Evolutionary conservation across 108 stramenopile genomes (phyloP).

Genomic region (Fragilariopsis cylindrus): DNA sequence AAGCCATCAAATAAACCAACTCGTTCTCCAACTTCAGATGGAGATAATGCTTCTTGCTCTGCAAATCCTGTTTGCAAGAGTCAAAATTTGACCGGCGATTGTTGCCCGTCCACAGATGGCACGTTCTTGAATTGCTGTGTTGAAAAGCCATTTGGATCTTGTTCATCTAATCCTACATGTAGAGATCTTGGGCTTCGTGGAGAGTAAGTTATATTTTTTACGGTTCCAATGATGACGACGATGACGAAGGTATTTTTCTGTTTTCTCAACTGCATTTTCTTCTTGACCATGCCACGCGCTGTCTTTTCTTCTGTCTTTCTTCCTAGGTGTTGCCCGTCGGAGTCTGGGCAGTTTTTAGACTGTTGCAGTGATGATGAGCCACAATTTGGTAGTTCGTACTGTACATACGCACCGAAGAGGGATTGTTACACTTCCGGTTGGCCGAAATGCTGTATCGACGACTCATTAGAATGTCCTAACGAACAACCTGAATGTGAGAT

Average conservation of each 20-base stretch:
- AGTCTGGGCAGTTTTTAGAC: neutral
- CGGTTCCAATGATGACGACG: neutral
- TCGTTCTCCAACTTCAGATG: neutral
- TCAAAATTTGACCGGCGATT: slow-evolving; percentile 26
- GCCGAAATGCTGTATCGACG: neutral
- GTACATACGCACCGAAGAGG: neutral
- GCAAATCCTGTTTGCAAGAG: slow-evolving; percentile 28
- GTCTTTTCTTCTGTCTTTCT: no score
- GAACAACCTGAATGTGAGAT: neutral
- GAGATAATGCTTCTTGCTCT: slow-evolving; percentile 12
- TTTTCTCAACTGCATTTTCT: neutral
- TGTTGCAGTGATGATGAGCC: neutral
- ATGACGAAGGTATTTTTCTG: neutral
- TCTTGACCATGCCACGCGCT: no score
- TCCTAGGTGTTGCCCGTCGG: neutral
- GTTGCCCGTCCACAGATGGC: slow-evolving; percentile 45
- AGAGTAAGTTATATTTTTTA: neutral
- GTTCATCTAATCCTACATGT: neutral
- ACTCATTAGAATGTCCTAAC: neutral
- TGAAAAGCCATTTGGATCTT: neutral
- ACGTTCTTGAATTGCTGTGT: slow-evolving; percentile 40
- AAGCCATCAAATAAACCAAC: no score
- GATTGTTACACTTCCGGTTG: neutral
- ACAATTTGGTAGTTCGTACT: neutral
- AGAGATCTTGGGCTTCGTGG: neutral